phyloP scores from a whole-genome alignment of 164 flowering plant genomes.

The Cinnamomum chago region DNA sequence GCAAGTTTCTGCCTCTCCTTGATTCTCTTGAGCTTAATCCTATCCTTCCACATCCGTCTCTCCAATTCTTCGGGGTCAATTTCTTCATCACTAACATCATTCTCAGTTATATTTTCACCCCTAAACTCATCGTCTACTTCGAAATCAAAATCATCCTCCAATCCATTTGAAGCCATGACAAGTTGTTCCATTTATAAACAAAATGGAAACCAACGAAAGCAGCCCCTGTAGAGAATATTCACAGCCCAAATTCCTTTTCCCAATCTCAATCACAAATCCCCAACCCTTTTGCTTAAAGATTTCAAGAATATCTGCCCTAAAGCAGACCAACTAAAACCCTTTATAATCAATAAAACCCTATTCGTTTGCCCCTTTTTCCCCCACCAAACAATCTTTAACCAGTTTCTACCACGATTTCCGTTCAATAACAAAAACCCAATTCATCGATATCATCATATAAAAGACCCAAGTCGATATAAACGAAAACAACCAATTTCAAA shows the following conservation, averaged over 20 bases:
- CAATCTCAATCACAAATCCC: neutral
- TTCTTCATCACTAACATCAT: constrained; percentile 47
- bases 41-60: constrained; percentile 45
- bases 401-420: neutral
- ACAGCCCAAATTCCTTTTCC: neutral
- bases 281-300: neutral
- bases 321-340: neutral
- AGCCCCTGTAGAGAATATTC: neutral
- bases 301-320: neutral
- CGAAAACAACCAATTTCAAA: too few relatives aligned
- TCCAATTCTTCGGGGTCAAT: constrained; percentile 39
- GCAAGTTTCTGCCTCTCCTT: constrained; percentile 34
- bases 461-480: too few relatives aligned
- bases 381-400: neutral
- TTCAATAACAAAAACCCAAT: neutral
- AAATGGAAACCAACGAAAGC: neutral
- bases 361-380: neutral
- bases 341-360: neutral
- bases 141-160: constrained; percentile 25
- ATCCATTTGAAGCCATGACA: constrained; percentile 12
- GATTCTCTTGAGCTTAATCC: constrained; percentile 31
- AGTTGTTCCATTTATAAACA: constrained; percentile 15
- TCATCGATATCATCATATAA: too few relatives aligned
- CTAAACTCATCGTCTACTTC: constrained; percentile 29
- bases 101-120: constrained; percentile 24